Evolutionary conservation across 2,329 filamentous ascomycete genomes (phyloP), one percentile per base, ranked within the genome.

Genomic region (Chrysoporthe austroafricana): DNA sequence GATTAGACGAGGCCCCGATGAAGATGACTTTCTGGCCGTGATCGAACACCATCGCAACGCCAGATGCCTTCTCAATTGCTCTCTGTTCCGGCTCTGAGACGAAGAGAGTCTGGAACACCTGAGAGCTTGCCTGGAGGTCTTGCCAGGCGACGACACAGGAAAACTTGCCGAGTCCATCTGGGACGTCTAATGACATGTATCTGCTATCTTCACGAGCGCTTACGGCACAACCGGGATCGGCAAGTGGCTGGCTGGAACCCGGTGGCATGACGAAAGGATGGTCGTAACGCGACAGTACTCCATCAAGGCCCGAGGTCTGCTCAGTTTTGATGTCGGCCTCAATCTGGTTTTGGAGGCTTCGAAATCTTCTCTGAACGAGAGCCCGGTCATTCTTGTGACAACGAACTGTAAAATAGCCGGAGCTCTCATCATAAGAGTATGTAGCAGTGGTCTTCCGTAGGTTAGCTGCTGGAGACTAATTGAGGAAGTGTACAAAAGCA

Each of bases 271-370:
- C 59, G 16, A 61, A n/a, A 18, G 59, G 42, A n/a, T 61, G 59
- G 11, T n/a, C 13, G 43, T 18, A 16, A 46, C 26, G 4, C 13
- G 43, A 16, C 42, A 61, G 21, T 32, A 16, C 16, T n/a, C 16
- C 43, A 9, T 32, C 43, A 16, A 32, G 16, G 13, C 21, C 8
- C 14, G 26, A 16, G 26, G 18, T 34, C 4, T 9, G 21, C 21
- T 61, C 43, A 21, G 43, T 2, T 8, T 50, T 59, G 42, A 56
- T 36, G n/a, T 98, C 63, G 39, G 18, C n/a, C 44, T 63, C 59
- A 14, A 70, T 32, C 48, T 66, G 43, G n/a, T 52, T 36, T 16
- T 59, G 63, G 3, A 59, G 48, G 32, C 44, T 52, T 56, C 61
- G 39, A 42, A 59, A 68, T 7, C 36, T 59, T 52, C 43, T 46